Conservation (phyloP, 352 stramenopile species). For the Globisporangium cylindrosporum region DNA sequence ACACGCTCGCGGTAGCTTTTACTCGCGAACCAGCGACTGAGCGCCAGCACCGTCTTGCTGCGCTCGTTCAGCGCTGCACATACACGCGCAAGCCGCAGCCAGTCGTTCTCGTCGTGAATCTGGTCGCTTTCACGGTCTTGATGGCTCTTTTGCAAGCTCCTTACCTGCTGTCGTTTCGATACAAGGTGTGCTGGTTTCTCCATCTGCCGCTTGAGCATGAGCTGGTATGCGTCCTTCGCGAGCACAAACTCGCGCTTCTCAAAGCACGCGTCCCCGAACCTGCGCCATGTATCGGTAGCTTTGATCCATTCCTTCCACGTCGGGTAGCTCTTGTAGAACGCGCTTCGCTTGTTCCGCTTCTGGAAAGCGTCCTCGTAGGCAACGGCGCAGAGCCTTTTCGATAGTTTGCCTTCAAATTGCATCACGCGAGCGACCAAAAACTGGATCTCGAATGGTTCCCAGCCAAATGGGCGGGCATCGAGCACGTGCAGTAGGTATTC, state of each 20-base stretch:
- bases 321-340: constrained; percentile 21
- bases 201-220: constrained; percentile 55
- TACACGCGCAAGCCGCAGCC: constrained; percentile 48
- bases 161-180: constrained; percentile 30
- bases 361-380: constrained; percentile 73
- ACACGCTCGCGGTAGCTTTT: constrained; percentile 41
- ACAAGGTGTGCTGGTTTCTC: constrained; percentile 28
- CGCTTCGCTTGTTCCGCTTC: constrained; percentile 29
- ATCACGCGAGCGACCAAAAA: constrained; percentile 61
- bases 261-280: constrained; percentile 51
- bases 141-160: constrained; percentile 19
- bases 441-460: constrained; percentile 47
- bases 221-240: constrained; percentile 53
- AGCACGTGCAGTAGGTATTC: constrained; percentile 70
- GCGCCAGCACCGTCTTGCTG: constrained; percentile 15
- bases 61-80: constrained; percentile 51
- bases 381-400: constrained; percentile 42
- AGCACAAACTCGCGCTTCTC: constrained; percentile 46
- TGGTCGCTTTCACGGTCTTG: neutral
- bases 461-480: constrained; percentile 47
- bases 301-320: constrained; percentile 69
- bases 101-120: constrained; percentile 34
- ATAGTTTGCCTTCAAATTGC: constrained; percentile 41
- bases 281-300: constrained; percentile 43
- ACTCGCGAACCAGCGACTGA: constrained; percentile 40